These are phyloP conservation scores for Chenopodium album DNA, from an alignment of 148 eudicot species.

Conservation along the genomic window DNA sequence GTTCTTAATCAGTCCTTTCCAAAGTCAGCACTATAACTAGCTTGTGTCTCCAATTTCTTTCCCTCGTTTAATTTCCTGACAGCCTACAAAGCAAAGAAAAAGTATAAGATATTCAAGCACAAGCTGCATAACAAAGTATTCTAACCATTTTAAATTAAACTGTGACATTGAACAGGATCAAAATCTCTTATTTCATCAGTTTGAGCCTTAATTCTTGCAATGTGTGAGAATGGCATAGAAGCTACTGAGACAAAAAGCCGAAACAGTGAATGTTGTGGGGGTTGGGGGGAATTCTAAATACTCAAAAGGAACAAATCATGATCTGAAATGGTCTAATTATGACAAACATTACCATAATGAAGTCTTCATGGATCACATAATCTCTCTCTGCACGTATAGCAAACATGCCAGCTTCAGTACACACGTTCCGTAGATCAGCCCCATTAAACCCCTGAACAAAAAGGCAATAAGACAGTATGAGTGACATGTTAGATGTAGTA, in stretches of 20 bases:
- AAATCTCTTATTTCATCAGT: not conserved
- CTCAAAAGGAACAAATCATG: not conserved
- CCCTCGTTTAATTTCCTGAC: slow-evolving; percentile 85
- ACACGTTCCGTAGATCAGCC: slow-evolving; percentile 86
- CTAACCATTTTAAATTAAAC: no score
- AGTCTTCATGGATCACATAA: slow-evolving; percentile 95
- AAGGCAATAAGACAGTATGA: not conserved
- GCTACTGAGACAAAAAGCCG: not conserved
- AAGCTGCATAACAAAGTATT: no score
- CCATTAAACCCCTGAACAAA: slow-evolving; percentile 79
- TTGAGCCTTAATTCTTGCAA: not conserved
- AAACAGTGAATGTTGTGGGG: no score
- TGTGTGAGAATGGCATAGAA: no score
- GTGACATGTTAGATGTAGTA: not conserved
- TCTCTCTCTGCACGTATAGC: slow-evolving; percentile 98
- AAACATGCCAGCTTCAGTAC: slow-evolving; percentile 95
- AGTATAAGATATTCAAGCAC: no score
- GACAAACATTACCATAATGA: slow-evolving; percentile 62
- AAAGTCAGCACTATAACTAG: slow-evolving; percentile 82
- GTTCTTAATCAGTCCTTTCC: slow-evolving; percentile 59
- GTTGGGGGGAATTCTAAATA: not conserved
- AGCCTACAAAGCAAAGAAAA: slow-evolving; percentile 44
- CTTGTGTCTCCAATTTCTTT: slow-evolving; percentile 83
- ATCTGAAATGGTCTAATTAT: not conserved
- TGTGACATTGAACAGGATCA: not conserved